Conservation (phyloP, 2,329 filamentous ascomycete genomes). For the Trichoderma cornu-damae region DNA sequence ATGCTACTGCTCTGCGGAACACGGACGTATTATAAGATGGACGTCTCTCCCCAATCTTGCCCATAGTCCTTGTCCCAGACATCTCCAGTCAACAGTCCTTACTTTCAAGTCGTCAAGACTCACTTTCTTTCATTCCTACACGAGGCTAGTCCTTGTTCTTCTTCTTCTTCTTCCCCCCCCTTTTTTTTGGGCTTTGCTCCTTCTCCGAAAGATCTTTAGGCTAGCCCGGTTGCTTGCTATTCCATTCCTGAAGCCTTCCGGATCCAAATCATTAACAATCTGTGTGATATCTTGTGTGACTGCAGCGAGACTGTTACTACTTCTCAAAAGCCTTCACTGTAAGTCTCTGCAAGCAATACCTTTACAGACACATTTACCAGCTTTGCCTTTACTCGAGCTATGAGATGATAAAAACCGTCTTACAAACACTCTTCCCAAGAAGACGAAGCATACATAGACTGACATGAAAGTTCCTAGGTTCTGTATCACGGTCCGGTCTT, state of each 20-base stretch:
- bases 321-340: slow-evolving; percentile 12
- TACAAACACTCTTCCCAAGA: neutral
- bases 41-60: slow-evolving; percentile 16
- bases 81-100: slow-evolving; percentile 22
- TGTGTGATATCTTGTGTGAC: slow-evolving; percentile 18
- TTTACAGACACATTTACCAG: neutral
- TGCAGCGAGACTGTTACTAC: slow-evolving; percentile 9
- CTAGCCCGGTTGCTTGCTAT: slow-evolving; percentile 16
- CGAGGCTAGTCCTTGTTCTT: slow-evolving; percentile 36
- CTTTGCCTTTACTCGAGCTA: neutral
- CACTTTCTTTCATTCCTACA: slow-evolving; percentile 27
- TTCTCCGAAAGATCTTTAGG: neutral
- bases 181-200: no score
- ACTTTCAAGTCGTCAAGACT: slow-evolving; percentile 30
- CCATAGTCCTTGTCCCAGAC: slow-evolving; percentile 8
- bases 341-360: neutral
- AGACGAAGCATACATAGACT: neutral
- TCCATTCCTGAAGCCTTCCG: slow-evolving; percentile 25
- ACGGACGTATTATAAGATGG: slow-evolving; percentile 17
- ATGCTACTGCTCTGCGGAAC: slow-evolving; percentile 14
- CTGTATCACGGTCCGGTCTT: slow-evolving; percentile 7
- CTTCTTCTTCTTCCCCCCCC: neutral
- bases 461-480: neutral
- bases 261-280: slow-evolving; percentile 15
- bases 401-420: no score